Conservation (phyloP, 2,329 filamentous ascomycete genomes). For the Chaetomium olivaceum region DNA sequence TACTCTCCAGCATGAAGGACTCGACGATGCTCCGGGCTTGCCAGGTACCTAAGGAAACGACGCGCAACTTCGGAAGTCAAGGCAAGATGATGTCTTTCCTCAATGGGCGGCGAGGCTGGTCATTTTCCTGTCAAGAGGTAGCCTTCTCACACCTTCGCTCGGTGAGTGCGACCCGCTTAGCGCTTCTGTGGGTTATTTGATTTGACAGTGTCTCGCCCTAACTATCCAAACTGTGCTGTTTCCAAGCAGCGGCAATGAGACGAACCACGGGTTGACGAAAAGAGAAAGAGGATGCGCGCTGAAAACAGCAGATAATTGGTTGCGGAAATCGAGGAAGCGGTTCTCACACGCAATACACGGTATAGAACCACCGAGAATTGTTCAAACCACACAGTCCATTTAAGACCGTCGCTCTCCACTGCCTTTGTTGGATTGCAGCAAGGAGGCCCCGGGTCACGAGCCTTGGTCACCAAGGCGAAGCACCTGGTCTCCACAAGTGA, state of each 20-base stretch:
- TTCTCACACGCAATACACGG: background rate
- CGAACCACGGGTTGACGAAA: background rate
- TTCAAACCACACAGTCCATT: background rate
- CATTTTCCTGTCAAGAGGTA: background rate
- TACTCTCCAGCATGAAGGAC: background rate
- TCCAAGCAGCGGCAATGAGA: background rate
- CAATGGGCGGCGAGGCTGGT: background rate
- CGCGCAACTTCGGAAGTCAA: background rate
- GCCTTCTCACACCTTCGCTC: conserved; percentile 8
- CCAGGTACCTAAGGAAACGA: background rate
- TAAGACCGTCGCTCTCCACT: background rate
- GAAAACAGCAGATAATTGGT: background rate
- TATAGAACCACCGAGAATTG: background rate
- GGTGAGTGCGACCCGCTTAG: conserved; percentile 5
- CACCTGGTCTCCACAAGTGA: conserved; percentile 18
- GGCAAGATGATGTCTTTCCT: background rate
- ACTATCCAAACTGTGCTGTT: background rate
- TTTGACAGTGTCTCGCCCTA: background rate
- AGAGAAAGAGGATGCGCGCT: background rate
- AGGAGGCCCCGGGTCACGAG: conserved; percentile 21
- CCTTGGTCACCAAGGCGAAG: conserved; percentile 11
- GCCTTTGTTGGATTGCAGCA: conserved; percentile 19
- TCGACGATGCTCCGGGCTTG: background rate
- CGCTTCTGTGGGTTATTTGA: background rate
- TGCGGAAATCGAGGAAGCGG: background rate